phyloP scores from a whole-genome alignment of 345 rosid species.

The Carallia pectinifolia region DNA sequence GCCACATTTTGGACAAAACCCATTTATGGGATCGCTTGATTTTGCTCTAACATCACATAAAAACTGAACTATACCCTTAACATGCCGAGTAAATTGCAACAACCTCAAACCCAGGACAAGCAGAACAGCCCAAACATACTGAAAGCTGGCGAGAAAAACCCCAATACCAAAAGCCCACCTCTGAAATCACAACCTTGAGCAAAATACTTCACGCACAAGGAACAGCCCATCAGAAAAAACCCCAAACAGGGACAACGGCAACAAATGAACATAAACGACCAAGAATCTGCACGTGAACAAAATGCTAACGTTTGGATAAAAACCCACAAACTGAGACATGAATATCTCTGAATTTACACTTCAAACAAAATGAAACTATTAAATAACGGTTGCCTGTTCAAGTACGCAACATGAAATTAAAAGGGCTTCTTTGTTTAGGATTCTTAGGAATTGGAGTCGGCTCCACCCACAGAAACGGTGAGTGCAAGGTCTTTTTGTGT shows the following conservation, averaged over 20 bases:
- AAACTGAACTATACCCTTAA: slow-evolving; percentile 26
- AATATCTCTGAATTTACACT: not conserved
- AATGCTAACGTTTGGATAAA: not conserved
- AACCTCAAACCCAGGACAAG: slow-evolving; percentile 38
- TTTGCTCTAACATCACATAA: slow-evolving; percentile 23
- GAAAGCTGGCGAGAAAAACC: slow-evolving; percentile 37
- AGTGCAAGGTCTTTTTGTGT: not conserved
- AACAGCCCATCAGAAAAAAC: slow-evolving; percentile 34
- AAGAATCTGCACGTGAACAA: slow-evolving; percentile 32
- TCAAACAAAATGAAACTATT: not conserved
- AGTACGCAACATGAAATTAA: too few species aligned
- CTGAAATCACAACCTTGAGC: slow-evolving; percentile 34
- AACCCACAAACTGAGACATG: not conserved
- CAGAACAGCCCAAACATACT: slow-evolving; percentile 37
- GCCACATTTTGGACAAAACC: slow-evolving; percentile 14
- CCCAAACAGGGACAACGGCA: slow-evolving; percentile 27
- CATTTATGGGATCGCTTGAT: slow-evolving; percentile 11
- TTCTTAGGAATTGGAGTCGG: too few species aligned
- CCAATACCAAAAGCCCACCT: slow-evolving; percentile 39
- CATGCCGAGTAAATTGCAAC: slow-evolving; percentile 29
- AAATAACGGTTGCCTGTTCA: not conserved
- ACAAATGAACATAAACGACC: slow-evolving; percentile 26
- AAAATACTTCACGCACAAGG: slow-evolving; percentile 37
- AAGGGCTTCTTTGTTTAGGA: too few species aligned
- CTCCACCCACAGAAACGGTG: not conserved